These are phyloP conservation scores for Alternaria incomplexa DNA, from an alignment of 2,329 filamentous ascomycete species.

Conservation along the genomic window DNA sequence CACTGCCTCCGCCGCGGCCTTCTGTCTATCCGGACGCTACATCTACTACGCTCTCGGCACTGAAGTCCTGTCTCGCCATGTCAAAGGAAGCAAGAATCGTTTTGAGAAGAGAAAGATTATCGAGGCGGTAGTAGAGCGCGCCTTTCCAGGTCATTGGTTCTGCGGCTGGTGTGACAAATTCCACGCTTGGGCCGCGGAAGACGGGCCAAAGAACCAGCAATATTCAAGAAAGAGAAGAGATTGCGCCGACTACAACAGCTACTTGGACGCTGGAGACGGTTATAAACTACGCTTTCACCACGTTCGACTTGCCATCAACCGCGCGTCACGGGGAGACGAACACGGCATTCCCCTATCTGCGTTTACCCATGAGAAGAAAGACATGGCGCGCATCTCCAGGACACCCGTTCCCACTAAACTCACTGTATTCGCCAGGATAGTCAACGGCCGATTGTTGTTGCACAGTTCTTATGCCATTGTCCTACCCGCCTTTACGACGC, in stretches of 20 bases:
- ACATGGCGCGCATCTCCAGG: slow-evolving; percentile 20
- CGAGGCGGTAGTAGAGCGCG: slow-evolving; percentile 38
- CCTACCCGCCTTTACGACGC: slow-evolving; percentile 16
- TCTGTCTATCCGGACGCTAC: slow-evolving; percentile 35
- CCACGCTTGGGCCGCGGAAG: slow-evolving; percentile 23
- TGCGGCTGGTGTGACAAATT: slow-evolving; percentile 45
- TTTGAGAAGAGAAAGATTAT: slow-evolving; percentile 31
- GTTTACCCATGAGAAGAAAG: slow-evolving; percentile 16
- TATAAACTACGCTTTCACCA: slow-evolving; percentile 40
- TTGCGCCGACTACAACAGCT: slow-evolving; percentile 37
- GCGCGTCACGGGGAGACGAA: slow-evolving; percentile 19
- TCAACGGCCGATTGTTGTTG: slow-evolving; percentile 20
- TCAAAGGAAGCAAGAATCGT: slow-evolving; percentile 18
- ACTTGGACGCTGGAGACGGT: slow-evolving; percentile 18
- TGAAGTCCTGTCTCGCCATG: slow-evolving; percentile 19
- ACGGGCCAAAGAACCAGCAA: slow-evolving; percentile 14
- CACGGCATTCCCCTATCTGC: slow-evolving; percentile 32
- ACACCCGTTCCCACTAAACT: slow-evolving; percentile 18
- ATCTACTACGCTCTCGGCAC: slow-evolving; percentile 40
- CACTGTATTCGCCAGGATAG: slow-evolving; percentile 21
- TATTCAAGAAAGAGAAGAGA: slow-evolving; percentile 8
- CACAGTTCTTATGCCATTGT: slow-evolving; percentile 26
- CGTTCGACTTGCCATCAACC: slow-evolving; percentile 35
- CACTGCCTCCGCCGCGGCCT: slow-evolving; percentile 27
- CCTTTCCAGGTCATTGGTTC: slow-evolving; percentile 42